These are phyloP conservation scores for Rhodamnia argentea DNA, from an alignment of 345 rosid genomes.

Conservation along the genomic window DNA sequence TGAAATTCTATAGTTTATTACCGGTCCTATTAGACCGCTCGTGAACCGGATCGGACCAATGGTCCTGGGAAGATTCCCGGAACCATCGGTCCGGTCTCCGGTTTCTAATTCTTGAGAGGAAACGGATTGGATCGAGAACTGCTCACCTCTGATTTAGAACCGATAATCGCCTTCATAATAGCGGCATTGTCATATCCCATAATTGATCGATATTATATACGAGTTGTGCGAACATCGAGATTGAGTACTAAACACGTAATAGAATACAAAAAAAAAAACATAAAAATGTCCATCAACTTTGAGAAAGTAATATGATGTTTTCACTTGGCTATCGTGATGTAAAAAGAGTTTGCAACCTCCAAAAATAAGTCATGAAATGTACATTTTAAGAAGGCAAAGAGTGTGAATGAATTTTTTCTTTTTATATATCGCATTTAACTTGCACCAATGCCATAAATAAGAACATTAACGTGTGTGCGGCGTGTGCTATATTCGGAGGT, in stretches of 20 bases:
- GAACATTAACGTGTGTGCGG: neutral
- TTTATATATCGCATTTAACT: neutral
- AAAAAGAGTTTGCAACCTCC: neutral
- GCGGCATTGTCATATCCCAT: neutral
- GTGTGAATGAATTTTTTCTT: neutral
- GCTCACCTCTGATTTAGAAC: too few relatives aligned
- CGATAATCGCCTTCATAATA: neutral
- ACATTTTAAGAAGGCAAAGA: neutral
- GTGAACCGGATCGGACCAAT: too few relatives aligned
- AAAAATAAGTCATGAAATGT: neutral
- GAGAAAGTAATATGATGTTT: too few relatives aligned
- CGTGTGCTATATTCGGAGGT: accelerated
- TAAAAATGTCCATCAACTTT: neutral
- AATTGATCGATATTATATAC: neutral
- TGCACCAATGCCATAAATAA: neutral
- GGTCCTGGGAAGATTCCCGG: too few relatives aligned
- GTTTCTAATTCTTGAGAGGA: too few relatives aligned
- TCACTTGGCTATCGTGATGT: neutral
- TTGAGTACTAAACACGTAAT: neutral
- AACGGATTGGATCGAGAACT: too few relatives aligned
- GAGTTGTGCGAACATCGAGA: accelerated
- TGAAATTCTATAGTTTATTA: too few relatives aligned
- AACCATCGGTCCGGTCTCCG: too few relatives aligned
- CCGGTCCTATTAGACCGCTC: too few relatives aligned
- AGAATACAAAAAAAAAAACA: neutral